phyloP scores from a whole-genome alignment of 305 asterid species.

The Petunia hybrid region DNA sequence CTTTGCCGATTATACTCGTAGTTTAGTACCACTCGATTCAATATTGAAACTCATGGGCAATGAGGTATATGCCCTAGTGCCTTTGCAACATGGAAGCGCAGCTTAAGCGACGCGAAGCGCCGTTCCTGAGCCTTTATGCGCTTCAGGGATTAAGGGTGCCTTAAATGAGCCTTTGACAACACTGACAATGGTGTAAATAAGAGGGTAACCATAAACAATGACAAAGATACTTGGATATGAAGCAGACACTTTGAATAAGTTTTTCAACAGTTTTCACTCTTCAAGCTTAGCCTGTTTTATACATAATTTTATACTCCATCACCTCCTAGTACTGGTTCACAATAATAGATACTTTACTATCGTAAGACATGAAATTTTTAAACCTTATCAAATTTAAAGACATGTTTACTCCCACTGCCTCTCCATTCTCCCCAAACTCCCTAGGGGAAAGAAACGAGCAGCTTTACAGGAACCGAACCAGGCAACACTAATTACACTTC shows the following conservation, averaged over 20 bases:
- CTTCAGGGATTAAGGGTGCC: too few species aligned
- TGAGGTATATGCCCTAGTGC: too few species aligned
- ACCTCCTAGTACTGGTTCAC: background rate
- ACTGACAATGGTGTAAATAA: background rate
- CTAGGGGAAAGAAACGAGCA: background rate
- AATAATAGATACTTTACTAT: background rate
- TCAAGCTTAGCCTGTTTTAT: constrained; percentile 4
- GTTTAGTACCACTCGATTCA: too few species aligned
- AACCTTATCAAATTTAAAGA: background rate
- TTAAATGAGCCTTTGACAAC: too few species aligned
- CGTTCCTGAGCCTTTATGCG: too few species aligned
- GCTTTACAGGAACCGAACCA: background rate
- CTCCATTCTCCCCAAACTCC: background rate
- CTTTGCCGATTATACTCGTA: too few species aligned
- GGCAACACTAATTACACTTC: background rate
- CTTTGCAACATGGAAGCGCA: too few species aligned
- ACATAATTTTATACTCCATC: background rate
- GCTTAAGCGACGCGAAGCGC: too few species aligned
- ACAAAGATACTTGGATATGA: background rate
- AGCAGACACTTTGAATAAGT: background rate
- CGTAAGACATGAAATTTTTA: background rate
- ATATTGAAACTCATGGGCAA: too few species aligned
- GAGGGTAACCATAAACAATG: background rate
- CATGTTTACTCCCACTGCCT: background rate
- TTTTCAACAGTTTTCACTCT: background rate